These are phyloP conservation scores for Chloropicon primus DNA, from an alignment of 139 green algal species.

Conservation along the genomic window DNA sequence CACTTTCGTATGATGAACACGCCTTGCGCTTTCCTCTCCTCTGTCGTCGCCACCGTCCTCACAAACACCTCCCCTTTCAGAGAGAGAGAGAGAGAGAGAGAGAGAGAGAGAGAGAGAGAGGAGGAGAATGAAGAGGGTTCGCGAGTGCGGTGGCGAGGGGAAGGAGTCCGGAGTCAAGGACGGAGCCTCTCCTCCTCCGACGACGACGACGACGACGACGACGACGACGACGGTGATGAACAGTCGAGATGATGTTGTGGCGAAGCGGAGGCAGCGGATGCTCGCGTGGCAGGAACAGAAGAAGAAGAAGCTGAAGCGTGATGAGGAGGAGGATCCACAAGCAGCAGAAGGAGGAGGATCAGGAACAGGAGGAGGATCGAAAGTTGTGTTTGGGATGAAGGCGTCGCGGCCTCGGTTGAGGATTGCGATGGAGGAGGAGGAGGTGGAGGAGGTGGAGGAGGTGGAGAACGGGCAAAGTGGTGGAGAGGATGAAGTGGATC, in stretches of 20 bases:
- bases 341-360: constrained; percentile 49
- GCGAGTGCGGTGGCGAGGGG: not conserved
- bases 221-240: not conserved
- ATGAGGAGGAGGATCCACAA: constrained; percentile 32
- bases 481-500: constrained; percentile 57
- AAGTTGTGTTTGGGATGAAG: not conserved
- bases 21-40: too few species aligned
- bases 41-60: too few species aligned
- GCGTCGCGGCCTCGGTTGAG: not conserved
- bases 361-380: constrained; percentile 37
- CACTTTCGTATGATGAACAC: too few species aligned
- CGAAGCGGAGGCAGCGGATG: not conserved
- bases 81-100: not conserved
- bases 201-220: not conserved
- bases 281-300: constrained; percentile 8
- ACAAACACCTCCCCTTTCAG: too few species aligned
- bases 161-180: not conserved
- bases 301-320: constrained; percentile 17
- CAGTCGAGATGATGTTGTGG: constrained; percentile 5
- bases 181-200: not conserved
- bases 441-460: not conserved
- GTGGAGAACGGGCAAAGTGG: not conserved
- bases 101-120: constrained; percentile 4
- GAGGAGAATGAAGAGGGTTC: not conserved
- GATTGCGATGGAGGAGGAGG: not conserved